These are phyloP conservation scores for Westerdykella ornata DNA, from an alignment of 2,329 filamentous ascomycete species.

Conservation along the genomic window DNA sequence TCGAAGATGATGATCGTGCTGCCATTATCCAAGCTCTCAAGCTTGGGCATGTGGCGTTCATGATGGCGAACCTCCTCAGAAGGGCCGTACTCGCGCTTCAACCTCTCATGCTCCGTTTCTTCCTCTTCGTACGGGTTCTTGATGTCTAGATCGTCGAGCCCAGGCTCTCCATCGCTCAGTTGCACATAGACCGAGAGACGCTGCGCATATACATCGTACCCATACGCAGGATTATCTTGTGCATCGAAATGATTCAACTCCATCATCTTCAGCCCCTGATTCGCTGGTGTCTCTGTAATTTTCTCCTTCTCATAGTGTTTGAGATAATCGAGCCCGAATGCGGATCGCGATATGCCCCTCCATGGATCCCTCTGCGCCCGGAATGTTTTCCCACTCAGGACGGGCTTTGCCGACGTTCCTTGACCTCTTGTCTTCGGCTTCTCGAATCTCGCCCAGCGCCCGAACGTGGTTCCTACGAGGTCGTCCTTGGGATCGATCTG, in stretches of 20 bases:
- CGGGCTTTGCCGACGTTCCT: constrained; percentile 38
- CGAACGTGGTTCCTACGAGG: constrained; percentile 46
- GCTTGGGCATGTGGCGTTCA: constrained; percentile 37
- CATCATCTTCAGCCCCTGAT: constrained; percentile 41
- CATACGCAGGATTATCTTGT: constrained; percentile 40
- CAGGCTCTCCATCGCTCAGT: constrained; percentile 39
- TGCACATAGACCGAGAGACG: constrained; percentile 48
- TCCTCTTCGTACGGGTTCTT: constrained; percentile 42
- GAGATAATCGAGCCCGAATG: constrained; percentile 49
- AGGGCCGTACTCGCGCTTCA: constrained; percentile 24
- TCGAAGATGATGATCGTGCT: constrained; percentile 50
- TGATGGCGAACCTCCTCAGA: constrained; percentile 24
- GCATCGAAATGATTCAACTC: constrained; percentile 47
- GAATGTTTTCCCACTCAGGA: constrained; percentile 48
- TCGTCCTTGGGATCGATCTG: constrained; percentile 46
- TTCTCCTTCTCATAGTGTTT: constrained; percentile 38
- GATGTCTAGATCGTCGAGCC: constrained; percentile 39
- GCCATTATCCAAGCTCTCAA: constrained; percentile 44
- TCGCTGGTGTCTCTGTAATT: constrained; percentile 11
- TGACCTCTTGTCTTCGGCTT: constrained; percentile 42
- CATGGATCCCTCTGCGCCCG: constrained; percentile 47
- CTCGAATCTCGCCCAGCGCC: constrained; percentile 45
- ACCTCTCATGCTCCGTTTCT: constrained; percentile 27
- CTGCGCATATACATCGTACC: constrained; percentile 47
- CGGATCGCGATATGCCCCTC: constrained; percentile 45